These are phyloP conservation scores for Rhizophora apiculata DNA, from an alignment of 345 rosid species.

Conservation along the genomic window DNA sequence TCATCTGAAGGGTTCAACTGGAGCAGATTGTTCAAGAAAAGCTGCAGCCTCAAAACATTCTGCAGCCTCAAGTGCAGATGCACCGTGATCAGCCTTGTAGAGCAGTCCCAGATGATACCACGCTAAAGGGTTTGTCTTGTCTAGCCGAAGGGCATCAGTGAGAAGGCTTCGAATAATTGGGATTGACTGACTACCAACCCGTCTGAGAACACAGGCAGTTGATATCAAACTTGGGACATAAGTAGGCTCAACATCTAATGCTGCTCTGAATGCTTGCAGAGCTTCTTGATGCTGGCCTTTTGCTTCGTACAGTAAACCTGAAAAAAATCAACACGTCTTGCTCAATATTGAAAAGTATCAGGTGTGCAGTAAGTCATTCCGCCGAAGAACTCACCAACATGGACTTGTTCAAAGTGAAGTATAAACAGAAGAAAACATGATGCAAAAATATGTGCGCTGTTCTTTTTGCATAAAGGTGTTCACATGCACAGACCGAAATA, in stretches of 20 bases:
- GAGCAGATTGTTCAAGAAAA: constrained; percentile 57
- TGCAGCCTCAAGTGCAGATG: constrained; percentile 43
- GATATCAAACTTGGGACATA: constrained; percentile 68
- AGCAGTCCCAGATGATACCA: constrained; percentile 77
- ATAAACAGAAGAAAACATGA: too few species aligned
- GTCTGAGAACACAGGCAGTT: constrained; percentile 54
- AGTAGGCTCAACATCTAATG: constrained; percentile 55
- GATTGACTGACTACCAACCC: constrained; percentile 34
- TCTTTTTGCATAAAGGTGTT: background rate
- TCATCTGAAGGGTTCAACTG: constrained; percentile 78
- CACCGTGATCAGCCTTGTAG: constrained; percentile 35
- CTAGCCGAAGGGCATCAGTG: constrained; percentile 59
- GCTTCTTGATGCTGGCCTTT: constrained; percentile 62
- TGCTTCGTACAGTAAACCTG: constrained; percentile 52
- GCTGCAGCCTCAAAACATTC: constrained; percentile 71
- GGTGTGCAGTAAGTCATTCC: background rate
- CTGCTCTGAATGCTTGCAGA: constrained; percentile 42
- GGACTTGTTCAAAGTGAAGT: too few species aligned
- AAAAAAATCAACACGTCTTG: constrained; percentile 4
- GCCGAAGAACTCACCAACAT: background rate
- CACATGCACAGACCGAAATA: background rate
- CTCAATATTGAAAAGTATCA: background rate
- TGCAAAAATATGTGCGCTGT: background rate
- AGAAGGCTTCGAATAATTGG: constrained; percentile 54
- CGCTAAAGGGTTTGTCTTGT: constrained; percentile 57